These are phyloP conservation scores for Trichoderma polysporum DNA, from an alignment of 2,329 filamentous ascomycete species.

Conservation along the genomic window DNA sequence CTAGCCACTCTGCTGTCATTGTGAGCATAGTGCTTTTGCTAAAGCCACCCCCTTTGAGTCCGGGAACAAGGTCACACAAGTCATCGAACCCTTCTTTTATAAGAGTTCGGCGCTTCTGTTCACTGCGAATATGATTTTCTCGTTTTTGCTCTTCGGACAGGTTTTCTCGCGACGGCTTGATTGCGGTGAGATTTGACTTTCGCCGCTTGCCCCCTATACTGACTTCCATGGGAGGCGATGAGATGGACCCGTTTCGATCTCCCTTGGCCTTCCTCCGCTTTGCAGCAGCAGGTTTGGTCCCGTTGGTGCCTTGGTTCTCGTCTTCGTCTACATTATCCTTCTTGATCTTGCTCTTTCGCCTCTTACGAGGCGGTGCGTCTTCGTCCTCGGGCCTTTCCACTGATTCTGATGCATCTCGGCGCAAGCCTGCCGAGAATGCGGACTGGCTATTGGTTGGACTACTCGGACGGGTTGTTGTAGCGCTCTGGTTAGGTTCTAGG, in stretches of 20 bases:
- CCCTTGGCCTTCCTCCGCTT: constrained; percentile 51
- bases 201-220: constrained; percentile 46
- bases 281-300: constrained; percentile 36
- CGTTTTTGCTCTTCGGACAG: constrained; percentile 79
- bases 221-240: constrained; percentile 30
- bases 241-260: constrained; percentile 37
- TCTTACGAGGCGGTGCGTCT: constrained; percentile 49
- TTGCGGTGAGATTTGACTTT: constrained; percentile 45
- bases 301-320: constrained; percentile 38
- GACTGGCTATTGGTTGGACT: constrained; percentile 45
- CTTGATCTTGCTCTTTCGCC: constrained; percentile 54
- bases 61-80: constrained; percentile 73
- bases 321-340: constrained; percentile 45
- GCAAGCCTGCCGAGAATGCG: background rate
- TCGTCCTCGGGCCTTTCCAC: constrained; percentile 38
- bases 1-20: constrained; percentile 76
- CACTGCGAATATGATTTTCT: constrained; percentile 82
- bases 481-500: constrained; percentile 57
- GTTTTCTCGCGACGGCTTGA: constrained; percentile 63
- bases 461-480: constrained; percentile 57
- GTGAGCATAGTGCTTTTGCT: constrained; percentile 80
- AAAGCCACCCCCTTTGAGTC: constrained; percentile 69
- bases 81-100: constrained; percentile 84
- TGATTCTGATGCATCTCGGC: constrained; percentile 26
- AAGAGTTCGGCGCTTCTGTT: constrained; percentile 79